Evolutionary conservation across 495 filamentous ascomycete species (phyloP).

Genomic region (Baudoinia panamericana): DNA sequence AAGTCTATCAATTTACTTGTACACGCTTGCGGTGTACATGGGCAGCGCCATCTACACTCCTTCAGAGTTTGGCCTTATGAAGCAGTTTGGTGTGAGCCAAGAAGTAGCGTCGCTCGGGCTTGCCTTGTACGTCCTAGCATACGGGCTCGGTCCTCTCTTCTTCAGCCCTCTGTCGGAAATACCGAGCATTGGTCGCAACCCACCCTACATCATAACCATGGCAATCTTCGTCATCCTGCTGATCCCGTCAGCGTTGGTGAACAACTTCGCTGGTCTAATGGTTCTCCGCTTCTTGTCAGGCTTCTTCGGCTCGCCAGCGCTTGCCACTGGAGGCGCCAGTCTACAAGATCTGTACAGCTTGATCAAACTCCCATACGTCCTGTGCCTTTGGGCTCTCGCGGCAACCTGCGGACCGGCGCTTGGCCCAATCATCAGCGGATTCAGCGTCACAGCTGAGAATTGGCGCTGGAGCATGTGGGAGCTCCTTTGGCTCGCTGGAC

Average conservation of each 20-base stretch:
- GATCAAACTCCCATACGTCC: conserved; percentile 40
- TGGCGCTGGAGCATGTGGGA: conserved; percentile 34
- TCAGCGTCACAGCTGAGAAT: conserved; percentile 42
- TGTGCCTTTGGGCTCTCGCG: conserved; percentile 40
- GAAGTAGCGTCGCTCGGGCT: conserved; percentile 36
- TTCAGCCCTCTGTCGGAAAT: conserved; percentile 37
- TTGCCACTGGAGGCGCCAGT: conserved; percentile 43
- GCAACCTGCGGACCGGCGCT: conserved; percentile 40
- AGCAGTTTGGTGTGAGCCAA: conserved; percentile 32
- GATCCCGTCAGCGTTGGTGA: conserved; percentile 36
- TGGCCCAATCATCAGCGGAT: conserved; percentile 51
- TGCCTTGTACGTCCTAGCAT: conserved; percentile 42
- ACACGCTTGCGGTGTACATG: conserved; percentile 38
- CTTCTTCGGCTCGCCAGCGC: conserved; percentile 37
- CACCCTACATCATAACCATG: conserved; percentile 35
- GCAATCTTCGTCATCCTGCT: conserved; percentile 38
- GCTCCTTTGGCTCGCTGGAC: conserved; percentile 37
- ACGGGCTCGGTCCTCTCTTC: conserved; percentile 36
- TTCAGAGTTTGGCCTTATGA: conserved; percentile 28
- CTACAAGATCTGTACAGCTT: conserved; percentile 44
- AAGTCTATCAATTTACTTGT: conserved; percentile 21
- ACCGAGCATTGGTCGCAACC: conserved; percentile 35
- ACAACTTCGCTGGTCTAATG: conserved; percentile 37
- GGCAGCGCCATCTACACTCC: conserved; percentile 38
- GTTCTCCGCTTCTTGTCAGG: conserved; percentile 41